phyloP scores from a whole-genome alignment of 345 rosid genomes.

The Conringia planisiliqua region DNA sequence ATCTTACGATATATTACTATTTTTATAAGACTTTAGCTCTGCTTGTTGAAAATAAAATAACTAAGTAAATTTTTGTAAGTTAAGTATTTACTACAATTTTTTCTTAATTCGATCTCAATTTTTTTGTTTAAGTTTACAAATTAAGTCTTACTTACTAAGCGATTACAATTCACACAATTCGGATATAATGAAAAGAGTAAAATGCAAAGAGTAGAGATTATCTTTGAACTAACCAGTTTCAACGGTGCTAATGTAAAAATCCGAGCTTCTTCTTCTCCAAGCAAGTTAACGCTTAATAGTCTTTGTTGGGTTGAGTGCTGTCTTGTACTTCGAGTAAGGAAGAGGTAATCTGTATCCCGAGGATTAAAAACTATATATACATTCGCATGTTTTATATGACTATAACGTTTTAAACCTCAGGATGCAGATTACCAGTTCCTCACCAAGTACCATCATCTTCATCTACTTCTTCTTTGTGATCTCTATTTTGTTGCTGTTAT shows the following conservation, averaged over 20 bases:
- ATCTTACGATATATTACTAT: neutral
- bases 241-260: neutral
- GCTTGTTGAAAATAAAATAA: neutral
- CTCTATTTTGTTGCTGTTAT: neutral
- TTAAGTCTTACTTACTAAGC: neutral
- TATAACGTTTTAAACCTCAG: conserved; percentile 30
- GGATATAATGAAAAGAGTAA: neutral
- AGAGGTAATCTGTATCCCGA: conserved; percentile 37
- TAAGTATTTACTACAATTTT: neutral
- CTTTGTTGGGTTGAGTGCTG: neutral
- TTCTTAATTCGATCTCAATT: neutral
- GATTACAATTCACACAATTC: neutral
- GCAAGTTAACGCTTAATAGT: neutral
- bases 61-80: neutral
- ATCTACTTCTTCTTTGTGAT: neutral
- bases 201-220: neutral
- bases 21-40: neutral
- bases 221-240: neutral
- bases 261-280: conserved; percentile 4
- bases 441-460: conserved; percentile 8
- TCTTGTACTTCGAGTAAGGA: conserved; percentile 12
- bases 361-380: conserved; percentile 9
- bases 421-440: conserved; percentile 37
- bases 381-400: neutral
- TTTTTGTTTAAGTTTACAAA: neutral